Base-by-base conservation (phyloP, 805 yeast genomes). In the Saccharomycopsis oosterbeekiorum region DNA sequence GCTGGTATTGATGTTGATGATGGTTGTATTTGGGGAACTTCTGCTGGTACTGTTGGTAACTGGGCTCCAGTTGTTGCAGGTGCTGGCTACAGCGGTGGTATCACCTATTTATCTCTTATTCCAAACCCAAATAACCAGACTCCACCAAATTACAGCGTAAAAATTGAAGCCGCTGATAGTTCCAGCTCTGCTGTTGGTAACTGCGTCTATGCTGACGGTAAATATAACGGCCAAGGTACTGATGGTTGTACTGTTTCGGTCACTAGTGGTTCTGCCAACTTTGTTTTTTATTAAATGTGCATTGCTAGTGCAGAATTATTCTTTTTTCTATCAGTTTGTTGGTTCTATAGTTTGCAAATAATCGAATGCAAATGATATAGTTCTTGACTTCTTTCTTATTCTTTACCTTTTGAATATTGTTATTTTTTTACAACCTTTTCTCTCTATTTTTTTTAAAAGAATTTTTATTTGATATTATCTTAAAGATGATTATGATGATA, bases 51-150 rank as follows among this genome's bases (percentile, higher is more conserved):
- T 69, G 76, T 88, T 67, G 99, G 99, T 78, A 93, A 93, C 88
- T 93, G 97, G 97, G 96, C 98, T 67, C 98, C 98, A 69, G 80
- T 93, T 66, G 88, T 85, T 76, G 79, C 93, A 69, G 99, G 99
- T 75, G 90, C 97, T 59, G 98, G 98, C 71, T 78, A 80, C 76
- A 78, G 88, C 63, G 79, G 78, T 64, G 88, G 89, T 65, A 77
- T 83, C 70, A 80, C 96, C 60, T 92, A 89, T 81, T 76, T 93
- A 69, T 89, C 97, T 9, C 78, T 93, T 75, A 89, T 91, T 77
- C 97, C 97, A 76, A 93, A 93, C 80, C 97, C 97, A 71, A 91
- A 92, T 84, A 89, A 89, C 81, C 68, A 71, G 24, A 72, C 79
- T 19, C 77, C 93, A 59, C 81, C 86, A 60, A 86, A 84, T 79